A percentile compares a stretch with the other conserved stretches of the same genome.
Conservation (phyloP, 768 basidiomycete species). For the Hysterangium stoloniferum region DNA sequence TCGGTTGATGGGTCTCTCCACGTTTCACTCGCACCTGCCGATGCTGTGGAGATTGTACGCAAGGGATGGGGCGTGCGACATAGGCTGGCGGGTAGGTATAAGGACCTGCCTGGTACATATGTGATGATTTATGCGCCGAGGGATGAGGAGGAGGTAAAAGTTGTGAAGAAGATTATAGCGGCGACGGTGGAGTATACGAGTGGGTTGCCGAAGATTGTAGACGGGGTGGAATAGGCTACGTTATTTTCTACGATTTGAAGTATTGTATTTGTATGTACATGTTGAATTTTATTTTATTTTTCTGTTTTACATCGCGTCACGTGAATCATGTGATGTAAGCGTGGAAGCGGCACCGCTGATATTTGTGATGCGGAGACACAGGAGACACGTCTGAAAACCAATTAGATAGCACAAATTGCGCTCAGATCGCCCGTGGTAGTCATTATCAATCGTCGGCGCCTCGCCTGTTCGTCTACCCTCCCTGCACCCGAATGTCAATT, state of each 20-base stretch:
- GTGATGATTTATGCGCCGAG: slow-evolving; percentile 7
- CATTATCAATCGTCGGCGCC: no score
- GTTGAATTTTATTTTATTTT: no score
- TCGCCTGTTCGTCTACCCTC: background rate
- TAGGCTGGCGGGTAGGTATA: slow-evolving; percentile 3
- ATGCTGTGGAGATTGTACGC: slow-evolving; percentile 3
- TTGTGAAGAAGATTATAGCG: slow-evolving; percentile 8
- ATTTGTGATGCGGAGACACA: no score
- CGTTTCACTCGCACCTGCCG: slow-evolving; percentile 3
- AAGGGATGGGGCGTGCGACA: slow-evolving; percentile 6
- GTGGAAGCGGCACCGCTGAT: no score
- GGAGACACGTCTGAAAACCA: no score
- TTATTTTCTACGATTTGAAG: no score
- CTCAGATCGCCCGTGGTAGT: no score
- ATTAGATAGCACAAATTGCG: no score
- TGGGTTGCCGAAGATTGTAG: background rate
- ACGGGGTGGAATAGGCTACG: no score
- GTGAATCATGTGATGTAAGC: no score
- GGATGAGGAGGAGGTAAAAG: slow-evolving; percentile 6
- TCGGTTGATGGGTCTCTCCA: background rate
- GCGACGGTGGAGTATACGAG: slow-evolving; percentile 7
- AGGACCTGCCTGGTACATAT: background rate
- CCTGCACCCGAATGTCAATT: slow-evolving; percentile 1
- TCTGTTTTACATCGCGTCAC: no score
- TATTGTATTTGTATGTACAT: no score